A percentile compares a stretch with the other conserved stretches of the same genome.
Conservation (phyloP, 257 asterid genomes). For the Anisodus tanguticus region DNA sequence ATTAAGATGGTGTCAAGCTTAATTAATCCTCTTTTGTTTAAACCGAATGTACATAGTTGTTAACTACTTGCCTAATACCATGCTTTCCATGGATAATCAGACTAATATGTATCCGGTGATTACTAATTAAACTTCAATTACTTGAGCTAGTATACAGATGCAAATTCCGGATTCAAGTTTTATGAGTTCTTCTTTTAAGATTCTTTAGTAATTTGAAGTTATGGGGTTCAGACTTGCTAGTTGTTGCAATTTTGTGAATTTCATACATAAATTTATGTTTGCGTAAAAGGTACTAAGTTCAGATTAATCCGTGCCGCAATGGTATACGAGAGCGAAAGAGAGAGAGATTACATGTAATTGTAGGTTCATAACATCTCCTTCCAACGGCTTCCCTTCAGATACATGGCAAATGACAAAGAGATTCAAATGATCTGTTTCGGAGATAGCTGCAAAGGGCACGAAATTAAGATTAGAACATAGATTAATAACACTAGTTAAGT, state of each 20-base stretch:
- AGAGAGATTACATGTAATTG: background rate
- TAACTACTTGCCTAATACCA: no score
- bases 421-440: background rate
- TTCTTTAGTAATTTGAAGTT: no score
- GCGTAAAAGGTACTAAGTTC: no score
- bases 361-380: background rate
- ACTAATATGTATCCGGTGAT: background rate
- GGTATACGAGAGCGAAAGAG: background rate
- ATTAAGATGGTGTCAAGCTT: background rate
- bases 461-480: background rate
- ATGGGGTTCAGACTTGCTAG: no score
- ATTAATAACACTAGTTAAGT: background rate
- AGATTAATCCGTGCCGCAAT: no score
- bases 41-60: background rate
- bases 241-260: no score
- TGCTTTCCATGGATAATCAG: background rate
- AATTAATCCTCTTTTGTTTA: background rate
- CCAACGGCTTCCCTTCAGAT: background rate
- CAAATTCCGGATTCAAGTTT: no score
- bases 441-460: background rate
- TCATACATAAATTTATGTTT: no score
- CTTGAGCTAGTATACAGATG: background rate
- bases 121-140: no score
- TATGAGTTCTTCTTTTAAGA: no score
- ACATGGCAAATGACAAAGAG: background rate